Evolutionary conservation across 108 stramenopile species (phyloP).

Genomic region (Conticribra guillardii): DNA sequence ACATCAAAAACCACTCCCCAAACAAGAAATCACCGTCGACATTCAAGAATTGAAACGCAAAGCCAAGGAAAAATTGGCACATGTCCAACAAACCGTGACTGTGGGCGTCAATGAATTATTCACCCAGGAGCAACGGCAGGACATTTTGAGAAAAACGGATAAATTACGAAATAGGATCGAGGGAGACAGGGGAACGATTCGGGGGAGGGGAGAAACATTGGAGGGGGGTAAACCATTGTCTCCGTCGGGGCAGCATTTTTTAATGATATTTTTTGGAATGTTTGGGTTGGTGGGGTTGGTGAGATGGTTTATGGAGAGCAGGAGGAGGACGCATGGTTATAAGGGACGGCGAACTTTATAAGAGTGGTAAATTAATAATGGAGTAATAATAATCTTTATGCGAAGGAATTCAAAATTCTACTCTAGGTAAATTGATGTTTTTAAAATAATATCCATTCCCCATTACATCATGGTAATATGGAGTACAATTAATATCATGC

Average conservation of each 20-base stretch:
- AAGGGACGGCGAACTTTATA: no score
- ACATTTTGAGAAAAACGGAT: neutral
- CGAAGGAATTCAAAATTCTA: no score
- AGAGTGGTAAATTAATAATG: no score
- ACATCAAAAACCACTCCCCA: slow-evolving; percentile 6
- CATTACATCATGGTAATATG: no score
- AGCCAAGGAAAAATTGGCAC: slow-evolving; percentile 5
- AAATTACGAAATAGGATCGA: neutral
- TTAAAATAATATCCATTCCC: no score
- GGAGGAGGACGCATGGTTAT: no score
- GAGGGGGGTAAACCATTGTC: slow-evolving; percentile 29
- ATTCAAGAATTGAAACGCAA: slow-evolving; percentile 33
- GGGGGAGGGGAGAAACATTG: slow-evolving; percentile 22
- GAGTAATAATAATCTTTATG: no score
- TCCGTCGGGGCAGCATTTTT: slow-evolving; percentile 10
- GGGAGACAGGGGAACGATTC: slow-evolving; percentile 2
- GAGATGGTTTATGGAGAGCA: slow-evolving; percentile 28
- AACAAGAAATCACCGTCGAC: slow-evolving; percentile 17
- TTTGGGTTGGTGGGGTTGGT: slow-evolving; percentile 17
- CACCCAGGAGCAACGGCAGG: neutral
- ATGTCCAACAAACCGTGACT: neutral
- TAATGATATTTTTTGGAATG: slow-evolving; percentile 17
- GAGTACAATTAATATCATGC: no score
- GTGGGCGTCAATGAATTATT: neutral
- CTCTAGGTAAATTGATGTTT: no score